phyloP scores from a whole-genome alignment of 139 green algal genomes.

The Monoraphidium neglectum region DNA sequence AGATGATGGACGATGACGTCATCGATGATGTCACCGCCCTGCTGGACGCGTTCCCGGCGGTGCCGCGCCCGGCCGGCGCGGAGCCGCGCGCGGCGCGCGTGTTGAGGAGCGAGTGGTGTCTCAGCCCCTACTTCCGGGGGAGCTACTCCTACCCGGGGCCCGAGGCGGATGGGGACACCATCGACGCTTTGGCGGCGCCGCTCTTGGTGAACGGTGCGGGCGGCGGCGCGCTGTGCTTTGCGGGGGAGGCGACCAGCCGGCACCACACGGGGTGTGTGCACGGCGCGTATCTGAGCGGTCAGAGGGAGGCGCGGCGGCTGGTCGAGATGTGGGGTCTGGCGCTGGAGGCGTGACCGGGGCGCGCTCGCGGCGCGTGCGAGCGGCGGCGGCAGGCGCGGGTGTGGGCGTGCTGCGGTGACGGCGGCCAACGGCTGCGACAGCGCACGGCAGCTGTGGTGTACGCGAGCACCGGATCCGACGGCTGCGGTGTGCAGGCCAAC shows the following conservation, averaged over 20 bases:
- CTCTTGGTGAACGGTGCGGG: conserved; percentile 16
- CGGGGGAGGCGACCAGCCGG: conserved; percentile 36
- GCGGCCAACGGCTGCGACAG: too few species aligned
- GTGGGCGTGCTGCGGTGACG: too few species aligned
- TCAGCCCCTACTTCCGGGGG: conserved; percentile 31
- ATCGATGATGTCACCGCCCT: conserved; percentile 9
- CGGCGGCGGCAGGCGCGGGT: too few species aligned
- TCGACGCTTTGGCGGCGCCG: conserved; percentile 34
- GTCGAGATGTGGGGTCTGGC: conserved; percentile 14
- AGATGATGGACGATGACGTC: conserved; percentile 26
- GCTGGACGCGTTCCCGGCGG: conserved; percentile 23
- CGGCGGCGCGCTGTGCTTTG: conserved; percentile 41
- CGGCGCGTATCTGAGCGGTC: conserved; percentile 30
- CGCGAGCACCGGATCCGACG: too few species aligned
- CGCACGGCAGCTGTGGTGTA: too few species aligned
- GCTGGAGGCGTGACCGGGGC: not conserved
- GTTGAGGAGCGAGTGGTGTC: conserved; percentile 40
- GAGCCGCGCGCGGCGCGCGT: not conserved
- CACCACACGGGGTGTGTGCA: conserved; percentile 34
- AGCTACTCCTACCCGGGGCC: conserved; percentile 46
- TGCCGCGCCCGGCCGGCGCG: not conserved
- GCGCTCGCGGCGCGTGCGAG: too few species aligned
- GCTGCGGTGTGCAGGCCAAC: too few species aligned
- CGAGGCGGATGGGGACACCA: conserved; percentile 17
- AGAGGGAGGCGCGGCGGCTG: conserved; percentile 34